These are phyloP conservation scores for Penicillium sp. DNA, from an alignment of 2,329 filamentous ascomycete genomes.

Conservation along the genomic window DNA sequence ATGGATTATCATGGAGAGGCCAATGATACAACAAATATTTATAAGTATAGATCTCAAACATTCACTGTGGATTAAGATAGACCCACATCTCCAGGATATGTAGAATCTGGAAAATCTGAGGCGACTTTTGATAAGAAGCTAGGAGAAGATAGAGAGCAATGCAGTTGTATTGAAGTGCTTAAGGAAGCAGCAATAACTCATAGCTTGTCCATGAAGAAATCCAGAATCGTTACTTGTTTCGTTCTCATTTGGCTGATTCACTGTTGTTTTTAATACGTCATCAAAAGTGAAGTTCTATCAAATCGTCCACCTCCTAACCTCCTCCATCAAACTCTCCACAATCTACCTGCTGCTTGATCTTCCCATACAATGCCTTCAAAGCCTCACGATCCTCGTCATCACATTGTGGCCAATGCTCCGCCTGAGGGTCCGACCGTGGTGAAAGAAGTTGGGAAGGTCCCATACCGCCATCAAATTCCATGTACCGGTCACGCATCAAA, in stretches of 20 bases:
- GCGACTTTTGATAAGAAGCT: too few relatives aligned
- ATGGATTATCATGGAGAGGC: background rate
- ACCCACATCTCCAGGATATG: background rate
- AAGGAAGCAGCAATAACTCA: too few relatives aligned
- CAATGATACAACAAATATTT: background rate
- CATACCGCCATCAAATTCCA: background rate
- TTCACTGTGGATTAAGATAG: background rate
- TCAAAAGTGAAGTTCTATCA: background rate
- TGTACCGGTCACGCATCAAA: background rate
- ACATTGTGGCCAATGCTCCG: background rate
- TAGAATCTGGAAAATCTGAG: background rate
- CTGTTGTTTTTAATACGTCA: background rate
- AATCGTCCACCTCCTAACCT: background rate
- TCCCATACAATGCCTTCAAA: background rate
- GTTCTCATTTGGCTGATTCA: background rate
- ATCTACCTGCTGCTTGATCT: background rate
- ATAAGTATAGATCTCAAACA: background rate
- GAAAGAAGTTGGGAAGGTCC: background rate
- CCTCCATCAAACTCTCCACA: background rate
- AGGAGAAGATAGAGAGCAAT: too few relatives aligned
- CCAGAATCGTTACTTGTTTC: background rate
- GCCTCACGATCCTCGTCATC: background rate
- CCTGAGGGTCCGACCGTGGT: background rate
- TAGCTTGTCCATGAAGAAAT: background rate
- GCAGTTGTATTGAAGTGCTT: too few relatives aligned